These are phyloP conservation scores for Cyphellophora attinorum DNA, from an alignment of 2,329 filamentous ascomycete species.

Conservation along the genomic window DNA sequence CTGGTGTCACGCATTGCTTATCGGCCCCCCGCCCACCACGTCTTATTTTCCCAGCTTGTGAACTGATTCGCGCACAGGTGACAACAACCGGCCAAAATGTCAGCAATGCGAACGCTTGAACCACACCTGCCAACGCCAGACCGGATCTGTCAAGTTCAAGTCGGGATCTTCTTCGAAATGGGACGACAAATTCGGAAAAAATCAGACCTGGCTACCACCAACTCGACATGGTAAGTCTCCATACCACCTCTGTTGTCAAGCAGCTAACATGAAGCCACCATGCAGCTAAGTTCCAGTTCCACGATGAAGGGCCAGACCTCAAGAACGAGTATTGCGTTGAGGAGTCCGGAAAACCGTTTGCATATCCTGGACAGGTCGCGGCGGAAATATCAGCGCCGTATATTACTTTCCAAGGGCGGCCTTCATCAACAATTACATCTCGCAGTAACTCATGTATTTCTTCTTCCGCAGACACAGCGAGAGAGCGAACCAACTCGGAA, in stretches of 20 bases:
- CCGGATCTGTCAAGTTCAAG: conserved; percentile 17
- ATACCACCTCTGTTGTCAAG: conserved; percentile 8
- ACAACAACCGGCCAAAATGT: conserved; percentile 17
- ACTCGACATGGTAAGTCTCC: conserved; percentile 18
- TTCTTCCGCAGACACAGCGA: too few relatives aligned
- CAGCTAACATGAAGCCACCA: background rate
- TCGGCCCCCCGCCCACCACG: too few relatives aligned
- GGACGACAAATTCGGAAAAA: conserved; percentile 17
- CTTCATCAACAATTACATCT: too few relatives aligned
- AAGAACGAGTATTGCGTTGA: conserved; percentile 17
- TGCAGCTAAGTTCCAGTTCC: conserved; percentile 18
- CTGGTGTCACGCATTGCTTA: conserved; percentile 1
- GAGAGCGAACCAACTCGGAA: too few relatives aligned
- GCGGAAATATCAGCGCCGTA: too few relatives aligned
- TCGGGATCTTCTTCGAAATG: conserved; percentile 18
- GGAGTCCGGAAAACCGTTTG: too few relatives aligned
- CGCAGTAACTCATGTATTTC: too few relatives aligned
- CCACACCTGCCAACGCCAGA: conserved; percentile 14
- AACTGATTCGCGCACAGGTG: conserved; percentile 11
- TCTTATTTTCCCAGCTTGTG: background rate
- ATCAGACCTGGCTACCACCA: conserved; percentile 18
- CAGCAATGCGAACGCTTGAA: conserved; percentile 17
- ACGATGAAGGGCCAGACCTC: conserved; percentile 17
- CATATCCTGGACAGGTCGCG: too few relatives aligned
- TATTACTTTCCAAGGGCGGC: too few relatives aligned